phyloP scores from a whole-genome alignment of 441 rosid genomes.

The Omphalea diandra region DNA sequence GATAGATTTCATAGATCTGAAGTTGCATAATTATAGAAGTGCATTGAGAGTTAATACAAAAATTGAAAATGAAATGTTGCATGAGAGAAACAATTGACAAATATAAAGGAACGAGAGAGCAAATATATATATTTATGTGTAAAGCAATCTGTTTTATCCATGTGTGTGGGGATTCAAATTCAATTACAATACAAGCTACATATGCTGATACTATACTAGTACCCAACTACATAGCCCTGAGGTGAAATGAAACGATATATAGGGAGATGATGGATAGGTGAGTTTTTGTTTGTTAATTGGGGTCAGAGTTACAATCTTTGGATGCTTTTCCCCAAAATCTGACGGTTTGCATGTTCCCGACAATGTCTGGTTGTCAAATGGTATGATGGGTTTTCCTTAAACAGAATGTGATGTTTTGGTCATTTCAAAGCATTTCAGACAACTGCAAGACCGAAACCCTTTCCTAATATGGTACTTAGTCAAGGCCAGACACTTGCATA shows the following conservation, averaged over 20 bases:
- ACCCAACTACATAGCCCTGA: not conserved
- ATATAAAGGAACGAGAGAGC: not conserved
- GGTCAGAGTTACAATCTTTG: constrained; percentile 10
- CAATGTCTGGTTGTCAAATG: constrained; percentile 67
- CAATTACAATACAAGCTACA: not conserved
- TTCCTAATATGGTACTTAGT: constrained; percentile 35
- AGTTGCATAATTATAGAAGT: constrained; percentile 18
- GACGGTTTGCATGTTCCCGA: constrained; percentile 91
- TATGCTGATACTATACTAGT: no score
- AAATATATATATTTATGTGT: not conserved
- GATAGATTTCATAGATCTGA: constrained; percentile 11
- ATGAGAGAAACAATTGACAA: constrained; percentile 6
- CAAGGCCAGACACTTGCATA: constrained; percentile 24
- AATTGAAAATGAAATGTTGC: no score
- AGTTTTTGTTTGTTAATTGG: not conserved
- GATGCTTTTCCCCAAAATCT: constrained; percentile 56
- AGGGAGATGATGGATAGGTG: not conserved
- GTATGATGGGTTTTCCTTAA: constrained; percentile 75
- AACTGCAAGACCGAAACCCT: constrained; percentile 37
- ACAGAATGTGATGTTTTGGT: constrained; percentile 50
- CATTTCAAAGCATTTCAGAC: constrained; percentile 50
- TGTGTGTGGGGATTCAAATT: constrained; percentile 3
- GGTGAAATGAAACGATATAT: not conserved
- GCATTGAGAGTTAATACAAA: constrained; percentile 14
- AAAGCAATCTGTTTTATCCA: constrained; percentile 19